These are phyloP conservation scores for Geotrichum cucujoidarum DNA, from an alignment of 1,139 yeast genomes.

Conservation along the genomic window DNA sequence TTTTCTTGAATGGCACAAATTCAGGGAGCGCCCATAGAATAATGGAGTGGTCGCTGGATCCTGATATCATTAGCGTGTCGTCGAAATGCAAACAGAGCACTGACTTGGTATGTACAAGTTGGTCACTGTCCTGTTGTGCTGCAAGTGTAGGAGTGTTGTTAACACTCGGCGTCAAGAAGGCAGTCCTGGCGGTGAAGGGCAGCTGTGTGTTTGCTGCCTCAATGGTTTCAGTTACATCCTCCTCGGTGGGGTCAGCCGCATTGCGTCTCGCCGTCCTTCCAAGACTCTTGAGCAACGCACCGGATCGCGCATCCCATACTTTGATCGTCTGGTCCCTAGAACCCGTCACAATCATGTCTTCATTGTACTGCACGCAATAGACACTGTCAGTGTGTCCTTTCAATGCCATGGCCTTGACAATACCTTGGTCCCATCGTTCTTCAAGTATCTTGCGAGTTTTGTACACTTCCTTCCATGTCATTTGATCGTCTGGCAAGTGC, in stretches of 20 bases:
- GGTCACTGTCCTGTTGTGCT: constrained; percentile 5
- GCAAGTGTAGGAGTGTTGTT: background rate
- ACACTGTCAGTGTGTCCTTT: constrained; percentile 38
- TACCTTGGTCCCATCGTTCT: constrained; percentile 31
- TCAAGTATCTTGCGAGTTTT: constrained; percentile 30
- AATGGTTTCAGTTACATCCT: constrained; percentile 9
- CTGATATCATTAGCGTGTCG: constrained; percentile 34
- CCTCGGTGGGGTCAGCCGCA: constrained; percentile 4
- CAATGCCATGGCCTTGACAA: constrained; percentile 26
- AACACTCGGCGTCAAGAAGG: constrained; percentile 8
- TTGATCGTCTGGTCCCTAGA: constrained; percentile 36
- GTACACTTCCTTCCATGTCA: constrained; percentile 31
- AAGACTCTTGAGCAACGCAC: constrained; percentile 27
- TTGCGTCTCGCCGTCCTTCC: constrained; percentile 19
- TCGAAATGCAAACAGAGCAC: constrained; percentile 36
- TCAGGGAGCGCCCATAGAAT: constrained; percentile 34
- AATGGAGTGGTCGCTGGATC: constrained; percentile 37
- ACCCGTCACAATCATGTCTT: constrained; percentile 35
- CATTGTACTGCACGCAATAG: constrained; percentile 37
- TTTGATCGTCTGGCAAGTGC: constrained; percentile 1
- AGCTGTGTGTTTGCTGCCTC: constrained; percentile 2
- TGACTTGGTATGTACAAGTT: constrained; percentile 34
- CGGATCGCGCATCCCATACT: constrained; percentile 35
- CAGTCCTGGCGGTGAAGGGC: constrained; percentile 6
- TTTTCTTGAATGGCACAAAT: constrained; percentile 27